A percentile compares a stretch with the other conserved stretches of the same genome.
These are phyloP conservation scores for Salvia miltiorrhiza DNA, from an alignment of 257 asterid genomes.

Conservation along the genomic window DNA sequence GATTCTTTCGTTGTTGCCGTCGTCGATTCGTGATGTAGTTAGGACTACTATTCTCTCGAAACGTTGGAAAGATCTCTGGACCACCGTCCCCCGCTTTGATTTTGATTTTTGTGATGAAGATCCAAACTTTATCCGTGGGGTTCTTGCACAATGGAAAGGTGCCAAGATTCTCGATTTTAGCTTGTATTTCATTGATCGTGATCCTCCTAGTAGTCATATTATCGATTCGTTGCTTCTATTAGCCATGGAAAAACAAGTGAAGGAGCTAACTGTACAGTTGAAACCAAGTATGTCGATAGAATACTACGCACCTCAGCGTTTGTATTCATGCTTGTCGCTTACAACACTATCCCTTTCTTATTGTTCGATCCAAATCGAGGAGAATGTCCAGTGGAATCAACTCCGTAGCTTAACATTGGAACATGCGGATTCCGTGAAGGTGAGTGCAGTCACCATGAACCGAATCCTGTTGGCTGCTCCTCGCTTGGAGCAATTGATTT, in stretches of 20 bases:
- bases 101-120: too few relatives aligned
- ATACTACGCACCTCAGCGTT: too few relatives aligned
- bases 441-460: too few relatives aligned
- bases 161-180: conserved; percentile 1
- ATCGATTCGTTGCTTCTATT: background rate
- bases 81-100: too few relatives aligned
- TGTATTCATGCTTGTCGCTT: background rate
- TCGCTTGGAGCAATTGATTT: background rate
- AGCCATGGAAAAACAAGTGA: too few relatives aligned
- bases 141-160: background rate
- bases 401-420: background rate
- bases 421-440: too few relatives aligned
- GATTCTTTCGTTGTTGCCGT: background rate
- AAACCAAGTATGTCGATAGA: too few relatives aligned
- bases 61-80: too few relatives aligned
- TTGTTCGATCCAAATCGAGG: too few relatives aligned
- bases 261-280: background rate
- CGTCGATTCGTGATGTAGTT: background rate
- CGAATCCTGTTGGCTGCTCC: background rate
- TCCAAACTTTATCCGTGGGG: too few relatives aligned
- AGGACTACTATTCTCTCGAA: background rate
- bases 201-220: background rate
- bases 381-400: background rate
- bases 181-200: too few relatives aligned
- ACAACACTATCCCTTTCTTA: background rate